Base-by-base conservation (phyloP, 2,329 filamentous ascomycete species). In the Aspergillus ochraceoroseus region DNA sequence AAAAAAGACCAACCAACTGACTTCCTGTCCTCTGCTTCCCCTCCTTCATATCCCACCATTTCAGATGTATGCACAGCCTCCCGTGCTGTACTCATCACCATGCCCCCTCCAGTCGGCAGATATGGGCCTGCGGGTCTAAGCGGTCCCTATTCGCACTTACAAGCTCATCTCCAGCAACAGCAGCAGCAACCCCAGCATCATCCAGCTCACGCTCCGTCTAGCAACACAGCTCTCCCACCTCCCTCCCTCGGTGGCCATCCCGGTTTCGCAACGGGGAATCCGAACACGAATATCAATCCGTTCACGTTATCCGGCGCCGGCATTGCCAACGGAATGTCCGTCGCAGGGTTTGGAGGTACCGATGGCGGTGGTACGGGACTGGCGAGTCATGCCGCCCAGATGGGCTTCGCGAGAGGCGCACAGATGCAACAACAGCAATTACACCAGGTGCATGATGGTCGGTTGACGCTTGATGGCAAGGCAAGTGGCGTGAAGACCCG, bases 361-460 rank as follows among this genome's bases (percentile, higher is more conserved):
- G 81, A 80, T 48, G 68, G 71, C 39, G 73, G 73, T 15, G 70
- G 71, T 43, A 83, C 85, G 13, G 87, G 87, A 1, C 77, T 95
- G 36, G 87, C 82, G 20, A 90, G 87, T 63, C 87, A 94, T 64
- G 87, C 86, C 48, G 87, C 87, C 44, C 81, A 90, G 58, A 85
- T 92, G 76, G 83, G 87, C 5, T 95, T 95, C 62, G 79, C 83
- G 43, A 82, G 90, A 59, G 84, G 82, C 63, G 83, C 71, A 63
- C 73, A 64, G 57, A 77, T 82, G 60, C 77, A 82, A 52, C 75
- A 77, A 43, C 75, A 80, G 47, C 68, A 71, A 49, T 54, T 66
- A 52, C 65, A 68, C 42, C 67, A 70, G 40, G 62, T 60, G 28
- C 69, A 78, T 44, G 76, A 74, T 46, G 67, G 70, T n/a, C 66